Evolutionary conservation across 225 moss, liverwort and hornwort species (phyloP).

Genomic region (Anthoceros angustus): DNA sequence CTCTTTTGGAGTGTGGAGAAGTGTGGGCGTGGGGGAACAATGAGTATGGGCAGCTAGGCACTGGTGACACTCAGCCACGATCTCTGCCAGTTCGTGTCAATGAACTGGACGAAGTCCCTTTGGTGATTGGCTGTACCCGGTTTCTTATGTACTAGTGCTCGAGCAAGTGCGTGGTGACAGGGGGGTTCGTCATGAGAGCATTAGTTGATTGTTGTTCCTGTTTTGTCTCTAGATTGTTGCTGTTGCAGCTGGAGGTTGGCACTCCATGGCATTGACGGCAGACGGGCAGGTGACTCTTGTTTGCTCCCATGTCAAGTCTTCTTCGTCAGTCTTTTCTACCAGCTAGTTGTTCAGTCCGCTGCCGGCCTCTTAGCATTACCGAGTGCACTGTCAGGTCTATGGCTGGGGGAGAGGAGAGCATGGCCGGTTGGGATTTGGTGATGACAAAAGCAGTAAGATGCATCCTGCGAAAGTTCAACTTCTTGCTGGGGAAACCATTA

Average conservation of each 20-base stretch:
- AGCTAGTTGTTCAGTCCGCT: not conserved
- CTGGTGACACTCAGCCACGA: slow-evolving; percentile 47
- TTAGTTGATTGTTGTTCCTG: too few relatives aligned
- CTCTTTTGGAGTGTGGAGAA: slow-evolving; percentile 31
- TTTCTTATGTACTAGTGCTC: not conserved
- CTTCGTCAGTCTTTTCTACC: not conserved
- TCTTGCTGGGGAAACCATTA: slow-evolving; percentile 21
- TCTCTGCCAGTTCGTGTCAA: slow-evolving; percentile 33
- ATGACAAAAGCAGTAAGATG: slow-evolving; percentile 55
- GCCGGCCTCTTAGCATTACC: not conserved
- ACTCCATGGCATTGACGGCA: slow-evolving; percentile 44
- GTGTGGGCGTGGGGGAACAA: slow-evolving; percentile 53
- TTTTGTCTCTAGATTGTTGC: slow-evolving; percentile 20
- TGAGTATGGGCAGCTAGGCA: slow-evolving; percentile 48
- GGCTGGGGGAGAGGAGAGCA: slow-evolving; percentile 58
- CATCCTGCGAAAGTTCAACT: slow-evolving; percentile 28
- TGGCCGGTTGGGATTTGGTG: slow-evolving; percentile 50
- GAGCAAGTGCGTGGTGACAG: too few relatives aligned
- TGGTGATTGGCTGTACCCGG: slow-evolving; percentile 15
- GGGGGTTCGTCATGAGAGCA: too few relatives aligned
- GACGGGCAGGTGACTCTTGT: slow-evolving; percentile 22
- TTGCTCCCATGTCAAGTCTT: not conserved
- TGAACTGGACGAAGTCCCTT: slow-evolving; percentile 22
- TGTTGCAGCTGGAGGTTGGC: slow-evolving; percentile 51
- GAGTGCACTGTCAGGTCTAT: slow-evolving; percentile 21